Evolutionary conservation across 768 basidiomycete species (phyloP), one percentile per base, ranked within the genome.

Genomic region (Phylloporus scabripes): DNA sequence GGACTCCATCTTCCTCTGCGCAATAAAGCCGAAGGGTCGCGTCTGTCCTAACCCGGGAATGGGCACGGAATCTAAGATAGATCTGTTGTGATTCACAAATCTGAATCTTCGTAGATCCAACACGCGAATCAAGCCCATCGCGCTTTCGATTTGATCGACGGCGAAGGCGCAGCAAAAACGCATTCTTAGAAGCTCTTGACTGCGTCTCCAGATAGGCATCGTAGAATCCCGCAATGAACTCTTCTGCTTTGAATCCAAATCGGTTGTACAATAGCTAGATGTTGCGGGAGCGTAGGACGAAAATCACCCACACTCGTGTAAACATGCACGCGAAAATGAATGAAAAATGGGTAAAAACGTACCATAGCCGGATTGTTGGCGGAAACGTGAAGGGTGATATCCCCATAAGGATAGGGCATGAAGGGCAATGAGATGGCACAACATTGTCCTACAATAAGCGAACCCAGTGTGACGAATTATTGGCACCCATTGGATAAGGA

Each of bases 231-330:
- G 79, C 80, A 18, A 91, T 75, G 51, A 90, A 90, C 60, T 86
- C 87, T 66, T 91, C 88, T 0, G 86, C 85, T 56, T 92, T 91
- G 74, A 92, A 90, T 23, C 89, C 88, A 57, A 92, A 90, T 43
- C 81, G 82, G 54, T 92, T 91, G 67, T 91, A 92, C 15, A 92
- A 65, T 4, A 90, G 68, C 87, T 89, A 7, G 8, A 28, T 23
- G 8, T 15, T 45, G 32, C 43, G 5, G 9, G 24, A 15, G 17
- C 17, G 17, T 9, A 36, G 2, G 14, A 7, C 2, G 11, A 17
- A 36, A 36, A 36, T 36, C 34, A 17, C 14, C 33, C 38, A 23
- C 21, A 26, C 6, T 1, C 23, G 18, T 33, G 52, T 2, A 31
- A 50, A 15, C 42, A 17, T 53, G 11, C 34, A 20, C 3, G n/a